Evolutionary conservation across 768 basidiomycete species (phyloP).

Genomic region (Pulveroboletus sp.): DNA sequence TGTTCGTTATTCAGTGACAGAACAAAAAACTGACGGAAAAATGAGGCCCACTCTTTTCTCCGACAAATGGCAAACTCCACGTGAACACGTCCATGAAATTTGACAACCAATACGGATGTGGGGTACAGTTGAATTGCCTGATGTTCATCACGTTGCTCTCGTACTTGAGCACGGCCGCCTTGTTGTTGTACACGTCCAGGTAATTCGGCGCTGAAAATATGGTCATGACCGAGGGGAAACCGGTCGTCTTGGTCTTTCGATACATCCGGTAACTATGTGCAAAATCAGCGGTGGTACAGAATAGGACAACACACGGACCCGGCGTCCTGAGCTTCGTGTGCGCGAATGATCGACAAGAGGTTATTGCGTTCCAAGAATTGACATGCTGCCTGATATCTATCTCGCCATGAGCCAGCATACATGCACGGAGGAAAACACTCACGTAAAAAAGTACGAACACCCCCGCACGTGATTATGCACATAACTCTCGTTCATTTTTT

Average conservation of each 20-base stretch:
- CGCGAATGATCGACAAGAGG: slow-evolving; percentile 92
- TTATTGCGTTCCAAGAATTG: slow-evolving; percentile 97
- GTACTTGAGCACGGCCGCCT: slow-evolving; percentile 97
- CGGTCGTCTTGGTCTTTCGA: slow-evolving; percentile 95
- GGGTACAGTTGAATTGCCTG: slow-evolving; percentile 94
- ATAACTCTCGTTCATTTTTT: slow-evolving; percentile 88
- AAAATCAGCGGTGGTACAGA: too few species aligned
- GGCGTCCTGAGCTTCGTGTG: slow-evolving; percentile 98
- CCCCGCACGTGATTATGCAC: slow-evolving; percentile 96
- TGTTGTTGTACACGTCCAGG: slow-evolving; percentile 98
- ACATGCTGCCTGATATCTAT: slow-evolving; percentile 93
- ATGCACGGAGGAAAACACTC: slow-evolving; percentile 18
- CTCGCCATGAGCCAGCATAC: background rate
- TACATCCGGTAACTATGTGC: slow-evolving; percentile 90
- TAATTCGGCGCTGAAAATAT: slow-evolving; percentile 99
- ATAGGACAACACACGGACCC: slow-evolving; percentile 63
- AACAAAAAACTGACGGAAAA: background rate
- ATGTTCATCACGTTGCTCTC: slow-evolving; percentile 99
- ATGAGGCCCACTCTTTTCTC: slow-evolving; percentile 77
- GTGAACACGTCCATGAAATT: slow-evolving; percentile 99
- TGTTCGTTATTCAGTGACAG: slow-evolving; percentile 30
- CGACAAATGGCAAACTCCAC: slow-evolving; percentile 97
- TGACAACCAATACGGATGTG: slow-evolving; percentile 96
- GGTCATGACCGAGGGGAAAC: slow-evolving; percentile 99
- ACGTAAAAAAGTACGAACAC: slow-evolving; percentile 95